Evolutionary conservation across 805 yeast genomes (phyloP).

Genomic region (Saccharomyces paradoxus): DNA sequence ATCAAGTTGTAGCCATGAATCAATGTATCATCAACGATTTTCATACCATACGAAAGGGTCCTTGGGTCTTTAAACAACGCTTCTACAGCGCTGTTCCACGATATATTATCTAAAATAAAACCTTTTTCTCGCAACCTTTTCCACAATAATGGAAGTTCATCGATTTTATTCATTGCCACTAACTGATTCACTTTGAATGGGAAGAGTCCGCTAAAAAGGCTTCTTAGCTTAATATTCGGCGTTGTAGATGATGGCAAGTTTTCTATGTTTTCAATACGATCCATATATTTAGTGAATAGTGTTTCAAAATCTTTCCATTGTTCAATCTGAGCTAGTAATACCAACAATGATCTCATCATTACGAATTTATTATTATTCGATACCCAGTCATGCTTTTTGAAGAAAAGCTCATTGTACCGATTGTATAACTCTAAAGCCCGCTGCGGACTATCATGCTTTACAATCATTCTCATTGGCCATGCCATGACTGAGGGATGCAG

Average conservation of each 20-base stretch:
- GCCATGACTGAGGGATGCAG: constrained; percentile 31
- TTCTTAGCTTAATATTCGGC: constrained; percentile 13
- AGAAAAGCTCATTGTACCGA: constrained; percentile 25
- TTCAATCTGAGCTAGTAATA: constrained; percentile 27
- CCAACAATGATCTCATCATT: constrained; percentile 27
- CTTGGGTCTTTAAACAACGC: constrained; percentile 20
- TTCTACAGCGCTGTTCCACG: constrained; percentile 27
- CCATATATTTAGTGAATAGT: constrained; percentile 15
- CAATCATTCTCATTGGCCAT: constrained; percentile 30
- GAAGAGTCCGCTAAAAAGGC: constrained; percentile 18
- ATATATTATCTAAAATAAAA: constrained; percentile 26
- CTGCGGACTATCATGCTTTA: constrained; percentile 26
- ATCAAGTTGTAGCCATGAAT: constrained; percentile 32
- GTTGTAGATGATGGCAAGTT: constrained; percentile 18
- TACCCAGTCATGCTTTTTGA: constrained; percentile 15
- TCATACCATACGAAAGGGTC: constrained; percentile 28
- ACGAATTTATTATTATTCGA: constrained; percentile 22
- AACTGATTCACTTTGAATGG: constrained; percentile 19
- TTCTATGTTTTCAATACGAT: constrained; percentile 12
- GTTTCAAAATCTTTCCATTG: constrained; percentile 27
- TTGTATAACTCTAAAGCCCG: constrained; percentile 29
- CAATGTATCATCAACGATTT: constrained; percentile 26
- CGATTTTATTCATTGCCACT: constrained; percentile 9
- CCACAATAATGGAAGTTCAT: constrained; percentile 16
- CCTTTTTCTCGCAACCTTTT: constrained; percentile 17